Base-by-base conservation (phyloP, 495 filamentous ascomycete species). In the Choiromyces venosus region DNA sequence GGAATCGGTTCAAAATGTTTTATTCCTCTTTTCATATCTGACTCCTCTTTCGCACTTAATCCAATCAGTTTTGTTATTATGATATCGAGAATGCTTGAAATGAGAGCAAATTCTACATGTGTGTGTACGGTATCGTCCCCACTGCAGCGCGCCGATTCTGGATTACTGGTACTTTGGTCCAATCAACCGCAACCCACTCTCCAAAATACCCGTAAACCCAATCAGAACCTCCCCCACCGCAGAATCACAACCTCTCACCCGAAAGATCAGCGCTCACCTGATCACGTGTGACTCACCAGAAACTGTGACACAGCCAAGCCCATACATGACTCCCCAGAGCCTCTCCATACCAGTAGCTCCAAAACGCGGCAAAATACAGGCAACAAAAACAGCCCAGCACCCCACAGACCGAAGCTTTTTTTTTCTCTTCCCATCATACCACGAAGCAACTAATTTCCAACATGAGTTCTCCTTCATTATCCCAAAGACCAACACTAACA, bases 401-500 rank as follows among this genome's bases (percentile, higher is more conserved):
- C 44, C 52, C 52, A 61, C 52, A n/a, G n/a, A 5, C n/a, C n/a
- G 10, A 16, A 29, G 52, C 25, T 61, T 3, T 25, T 44, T 5
- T 14, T 29, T 25, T 56, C 12, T 7, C 12, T n/a, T n/a, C n/a
- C n/a, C n/a, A n/a, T n/a, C n/a, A n/a, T n/a, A n/a, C 46, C 10
- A 29, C 9, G 8, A 4, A n/a, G n/a, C 25, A 61, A 56, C 46
- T n/a, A 56, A 2, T 56, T 56, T 9, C 46, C 46, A 56, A 56
- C 7, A 61, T 61, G 52, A 61, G 52, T 25, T 61, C 52, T 16
- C 16, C 46, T 7, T 56, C 52, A 29, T 61, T 21, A 61, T 61
- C 52, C n/a, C 52, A 29, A 29, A 61, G 52, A 25, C 52, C 52
- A 46, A 61, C 44, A 8, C 68, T 78, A 42, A 52, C 72, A 33